Evolutionary conservation across 2,329 filamentous ascomycete genomes (phyloP).

Genomic region (Seiridium unicorne): DNA sequence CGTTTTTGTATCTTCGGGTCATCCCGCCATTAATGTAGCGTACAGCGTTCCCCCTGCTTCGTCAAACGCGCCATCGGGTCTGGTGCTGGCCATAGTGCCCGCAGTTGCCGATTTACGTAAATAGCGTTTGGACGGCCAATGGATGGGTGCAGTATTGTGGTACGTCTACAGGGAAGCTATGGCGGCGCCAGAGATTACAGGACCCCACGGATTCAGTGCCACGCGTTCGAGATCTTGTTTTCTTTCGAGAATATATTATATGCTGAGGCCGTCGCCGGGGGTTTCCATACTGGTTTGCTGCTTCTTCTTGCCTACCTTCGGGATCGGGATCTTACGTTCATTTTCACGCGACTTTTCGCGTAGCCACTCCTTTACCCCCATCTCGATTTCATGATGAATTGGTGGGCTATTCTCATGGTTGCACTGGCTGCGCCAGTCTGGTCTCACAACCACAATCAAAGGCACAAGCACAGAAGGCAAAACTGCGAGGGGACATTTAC

Average conservation of each 20-base stretch:
- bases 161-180: background rate
- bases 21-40: too few species aligned
- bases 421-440: constrained; percentile 7
- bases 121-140: background rate
- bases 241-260: background rate
- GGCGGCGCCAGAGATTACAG: constrained; percentile 2
- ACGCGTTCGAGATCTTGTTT: background rate
- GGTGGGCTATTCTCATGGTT: background rate
- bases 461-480: background rate
- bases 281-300: background rate
- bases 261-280: background rate
- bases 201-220: background rate
- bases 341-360: constrained; percentile 4
- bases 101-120: background rate
- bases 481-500: background rate
- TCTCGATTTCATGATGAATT: background rate
- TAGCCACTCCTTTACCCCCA: constrained; percentile 5
- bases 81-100: background rate
- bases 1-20: too few species aligned
- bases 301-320: background rate
- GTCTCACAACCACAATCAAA: constrained; percentile 1
- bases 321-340: background rate
- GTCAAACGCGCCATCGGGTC: background rate
- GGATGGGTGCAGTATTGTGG: background rate
- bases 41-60: background rate